A percentile compares a stretch with the other conserved stretches of the same genome.
Conservation (phyloP, 208 protist species). For the Trypanosoma theileri region DNA sequence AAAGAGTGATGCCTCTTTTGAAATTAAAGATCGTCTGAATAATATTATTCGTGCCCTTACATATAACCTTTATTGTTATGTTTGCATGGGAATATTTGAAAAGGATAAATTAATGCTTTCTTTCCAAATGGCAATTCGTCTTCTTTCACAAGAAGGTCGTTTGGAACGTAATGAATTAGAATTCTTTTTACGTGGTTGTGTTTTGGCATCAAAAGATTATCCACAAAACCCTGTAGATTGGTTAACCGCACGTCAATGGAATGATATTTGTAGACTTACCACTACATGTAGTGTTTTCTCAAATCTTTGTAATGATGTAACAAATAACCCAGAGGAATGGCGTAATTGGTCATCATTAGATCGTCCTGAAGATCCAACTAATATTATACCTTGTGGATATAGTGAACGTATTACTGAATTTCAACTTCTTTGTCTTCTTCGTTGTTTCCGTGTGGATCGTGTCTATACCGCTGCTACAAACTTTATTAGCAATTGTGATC, state of each 20-base stretch:
- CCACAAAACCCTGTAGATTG: slow-evolving; percentile 86
- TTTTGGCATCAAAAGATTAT: slow-evolving; percentile 92
- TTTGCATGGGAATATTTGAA: slow-evolving; percentile 98
- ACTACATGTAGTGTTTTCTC: slow-evolving; percentile 77
- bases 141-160: slow-evolving; percentile 89
- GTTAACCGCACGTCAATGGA: slow-evolving; percentile 96
- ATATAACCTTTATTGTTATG: slow-evolving; percentile 97
- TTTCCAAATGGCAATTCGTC: slow-evolving; percentile 96
- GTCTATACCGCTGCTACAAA: slow-evolving; percentile 92
- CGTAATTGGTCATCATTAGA: slow-evolving; percentile 90
- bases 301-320: slow-evolving; percentile 69
- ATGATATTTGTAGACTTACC: slow-evolving; percentile 92
- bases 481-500: slow-evolving; percentile 93
- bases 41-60: slow-evolving; percentile 98
- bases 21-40: slow-evolving; percentile 92
- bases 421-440: slow-evolving; percentile 94
- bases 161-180: slow-evolving; percentile 93
- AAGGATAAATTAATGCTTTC: slow-evolving; percentile 98
- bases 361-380: slow-evolving; percentile 89
- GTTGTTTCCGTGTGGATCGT: slow-evolving; percentile 97
- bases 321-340: slow-evolving; percentile 90
- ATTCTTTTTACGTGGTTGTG: slow-evolving; percentile 98
- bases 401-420: slow-evolving; percentile 77
- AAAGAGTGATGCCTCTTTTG: slow-evolving; percentile 90
- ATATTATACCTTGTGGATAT: slow-evolving; percentile 80